Evolutionary conservation across 345 rosid species (phyloP).

Genomic region (Barbarea vulgaris): DNA sequence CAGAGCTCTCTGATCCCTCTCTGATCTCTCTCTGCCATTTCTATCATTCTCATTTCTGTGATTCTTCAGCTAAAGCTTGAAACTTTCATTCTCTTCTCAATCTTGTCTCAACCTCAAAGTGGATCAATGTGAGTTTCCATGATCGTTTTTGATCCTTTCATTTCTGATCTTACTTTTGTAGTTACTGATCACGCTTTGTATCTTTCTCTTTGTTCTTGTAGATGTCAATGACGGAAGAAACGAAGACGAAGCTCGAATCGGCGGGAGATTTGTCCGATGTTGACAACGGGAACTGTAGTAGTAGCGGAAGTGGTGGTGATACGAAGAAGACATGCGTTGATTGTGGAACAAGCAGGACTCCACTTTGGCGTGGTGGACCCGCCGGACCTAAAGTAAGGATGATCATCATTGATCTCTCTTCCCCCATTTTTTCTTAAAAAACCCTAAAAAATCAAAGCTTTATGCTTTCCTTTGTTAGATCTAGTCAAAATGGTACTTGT

Average conservation of each 20-base stretch:
- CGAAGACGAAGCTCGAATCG: slow-evolving; percentile 31
- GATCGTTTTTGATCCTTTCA: slow-evolving; percentile 13
- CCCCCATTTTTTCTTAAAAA: not conserved
- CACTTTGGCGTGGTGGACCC: slow-evolving; percentile 98
- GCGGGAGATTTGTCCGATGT: slow-evolving; percentile 38
- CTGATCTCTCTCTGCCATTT: not conserved
- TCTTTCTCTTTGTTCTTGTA: not conserved
- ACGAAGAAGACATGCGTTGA: slow-evolving; percentile 82
- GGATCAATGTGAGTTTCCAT: slow-evolving; percentile 26
- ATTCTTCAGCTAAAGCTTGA: not conserved
- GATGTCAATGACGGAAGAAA: slow-evolving; percentile 40
- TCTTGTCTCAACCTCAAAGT: not conserved
- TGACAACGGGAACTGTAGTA: slow-evolving; percentile 38
- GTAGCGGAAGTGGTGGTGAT: slow-evolving; percentile 40
- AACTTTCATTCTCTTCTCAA: not conserved
- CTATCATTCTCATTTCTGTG: not conserved
- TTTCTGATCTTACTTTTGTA: not conserved
- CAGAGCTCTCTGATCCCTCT: not conserved
- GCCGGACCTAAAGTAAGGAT: slow-evolving; percentile 86
- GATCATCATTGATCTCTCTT: not conserved
- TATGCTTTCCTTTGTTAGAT: not conserved
- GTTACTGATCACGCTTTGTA: slow-evolving; percentile 1
- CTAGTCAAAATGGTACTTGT: not conserved
- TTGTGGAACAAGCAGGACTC: slow-evolving; percentile 90
- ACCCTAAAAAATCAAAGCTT: slow-evolving; percentile 6